Evolutionary conservation across 169 alveolate genomes (phyloP).

Genomic region (Perkinsus marinus): DNA sequence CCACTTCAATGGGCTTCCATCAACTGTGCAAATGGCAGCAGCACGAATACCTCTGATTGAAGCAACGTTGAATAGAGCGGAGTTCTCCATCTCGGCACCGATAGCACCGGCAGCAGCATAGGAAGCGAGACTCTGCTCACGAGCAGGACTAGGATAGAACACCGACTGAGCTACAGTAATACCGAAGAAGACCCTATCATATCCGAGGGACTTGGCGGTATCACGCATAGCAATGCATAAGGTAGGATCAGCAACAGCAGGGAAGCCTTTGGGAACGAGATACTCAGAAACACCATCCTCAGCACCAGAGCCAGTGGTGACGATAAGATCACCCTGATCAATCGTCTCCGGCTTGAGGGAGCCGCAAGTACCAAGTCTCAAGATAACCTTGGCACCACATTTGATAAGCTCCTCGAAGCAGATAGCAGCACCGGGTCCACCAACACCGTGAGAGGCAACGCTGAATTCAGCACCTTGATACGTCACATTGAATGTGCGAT

Average conservation of each 20-base stretch:
- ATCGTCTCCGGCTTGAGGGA: conserved; percentile 5
- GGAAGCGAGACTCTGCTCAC: background rate
- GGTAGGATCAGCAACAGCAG: background rate
- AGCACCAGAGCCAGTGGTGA: conserved; percentile 10
- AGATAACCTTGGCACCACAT: conserved; percentile 18
- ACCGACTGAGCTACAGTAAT: background rate
- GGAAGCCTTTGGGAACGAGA: background rate
- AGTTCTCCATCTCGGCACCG: conserved; percentile 14
- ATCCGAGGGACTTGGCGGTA: background rate
- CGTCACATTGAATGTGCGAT: background rate
- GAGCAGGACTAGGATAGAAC: background rate
- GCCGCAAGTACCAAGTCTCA: conserved; percentile 27
- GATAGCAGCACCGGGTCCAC: too few species aligned
- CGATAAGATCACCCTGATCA: too few species aligned
- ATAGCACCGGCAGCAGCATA: background rate
- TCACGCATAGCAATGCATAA: background rate
- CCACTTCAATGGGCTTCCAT: conserved; percentile 18
- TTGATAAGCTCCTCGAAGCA: too few species aligned
- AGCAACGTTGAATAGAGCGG: conserved; percentile 6
- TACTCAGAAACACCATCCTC: conserved; percentile 10
- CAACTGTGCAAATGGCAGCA: conserved; percentile 10
- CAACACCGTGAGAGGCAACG: background rate
- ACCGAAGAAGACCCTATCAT: background rate
- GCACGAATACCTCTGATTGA: background rate
- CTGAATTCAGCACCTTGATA: background rate